Conservation (phyloP, 768 basidiomycete species). For the Hydnum rufescens region DNA sequence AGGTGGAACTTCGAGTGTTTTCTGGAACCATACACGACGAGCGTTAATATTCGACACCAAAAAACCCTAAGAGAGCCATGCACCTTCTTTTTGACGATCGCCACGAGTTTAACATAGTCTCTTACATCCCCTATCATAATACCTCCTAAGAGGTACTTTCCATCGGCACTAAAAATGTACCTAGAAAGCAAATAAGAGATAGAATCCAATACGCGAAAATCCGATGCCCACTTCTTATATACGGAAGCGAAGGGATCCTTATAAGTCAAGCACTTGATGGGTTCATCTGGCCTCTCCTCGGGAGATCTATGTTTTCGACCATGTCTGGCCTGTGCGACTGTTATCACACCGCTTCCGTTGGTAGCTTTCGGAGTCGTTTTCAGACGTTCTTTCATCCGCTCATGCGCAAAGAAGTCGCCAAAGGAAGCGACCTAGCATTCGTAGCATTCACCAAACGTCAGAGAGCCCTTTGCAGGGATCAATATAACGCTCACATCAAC, state of each 20-base stretch:
- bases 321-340: neutral
- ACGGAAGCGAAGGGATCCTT: conserved; percentile 49
- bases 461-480: too few species aligned
- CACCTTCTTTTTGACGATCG: conserved; percentile 49
- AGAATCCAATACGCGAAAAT: neutral
- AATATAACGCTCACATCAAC: conserved; percentile 25
- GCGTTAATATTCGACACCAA: neutral
- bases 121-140: conserved; percentile 63
- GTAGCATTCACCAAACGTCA: neutral
- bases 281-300: conserved; percentile 15
- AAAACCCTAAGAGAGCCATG: conserved; percentile 6
- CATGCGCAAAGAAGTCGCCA: conserved; percentile 54
- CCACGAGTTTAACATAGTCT: conserved; percentile 49
- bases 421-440: conserved; percentile 35
- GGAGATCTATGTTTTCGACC: neutral
- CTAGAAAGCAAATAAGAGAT: conserved; percentile 11
- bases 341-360: neutral
- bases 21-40: conserved; percentile 21
- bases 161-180: conserved; percentile 52
- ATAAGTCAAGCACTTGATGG: conserved; percentile 43
- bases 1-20: conserved; percentile 43
- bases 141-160: conserved; percentile 50
- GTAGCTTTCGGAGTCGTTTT: conserved; percentile 3
- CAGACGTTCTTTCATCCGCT: conserved; percentile 12
- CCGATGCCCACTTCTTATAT: conserved; percentile 37